Evolutionary conservation across 23 red algal genomes (phyloP).

Genomic region (Chondrus crispus): DNA sequence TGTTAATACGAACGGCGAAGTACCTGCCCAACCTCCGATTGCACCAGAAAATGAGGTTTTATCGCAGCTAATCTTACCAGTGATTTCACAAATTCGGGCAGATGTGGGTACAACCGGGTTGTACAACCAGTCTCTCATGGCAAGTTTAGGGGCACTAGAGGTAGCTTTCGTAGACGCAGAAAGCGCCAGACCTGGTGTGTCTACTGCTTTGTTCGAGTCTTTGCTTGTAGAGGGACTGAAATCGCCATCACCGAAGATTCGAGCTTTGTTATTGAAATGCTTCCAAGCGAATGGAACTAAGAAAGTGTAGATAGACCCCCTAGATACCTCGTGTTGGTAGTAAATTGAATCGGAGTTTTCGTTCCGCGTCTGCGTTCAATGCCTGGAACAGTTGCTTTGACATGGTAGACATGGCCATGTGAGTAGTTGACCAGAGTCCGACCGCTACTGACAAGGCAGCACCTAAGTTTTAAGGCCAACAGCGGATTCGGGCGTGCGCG

Average conservation of each 20-base stretch:
- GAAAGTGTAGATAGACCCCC: neutral
- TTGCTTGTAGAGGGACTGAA: slow-evolving; percentile 45
- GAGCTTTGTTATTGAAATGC: neutral
- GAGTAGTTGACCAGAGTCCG: neutral
- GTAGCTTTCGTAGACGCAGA: slow-evolving; percentile 65
- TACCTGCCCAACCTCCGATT: neutral
- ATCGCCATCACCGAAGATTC: neutral
- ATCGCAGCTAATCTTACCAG: slow-evolving; percentile 63
- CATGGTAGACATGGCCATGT: neutral
- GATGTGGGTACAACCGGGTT: slow-evolving; percentile 45
- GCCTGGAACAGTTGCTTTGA: neutral
- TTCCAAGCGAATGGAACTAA: neutral
- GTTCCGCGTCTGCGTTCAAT: neutral
- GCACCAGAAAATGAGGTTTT: slow-evolving; percentile 35
- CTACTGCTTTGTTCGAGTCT: slow-evolving; percentile 34
- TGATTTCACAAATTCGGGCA: slow-evolving; percentile 53
- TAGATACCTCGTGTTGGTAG: neutral
- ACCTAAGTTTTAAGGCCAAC: neutral
- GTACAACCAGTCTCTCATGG: slow-evolving; percentile 16
- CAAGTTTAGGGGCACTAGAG: slow-evolving; percentile 54
- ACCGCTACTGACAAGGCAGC: neutral
- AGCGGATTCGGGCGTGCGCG: neutral
- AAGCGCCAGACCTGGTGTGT: slow-evolving; percentile 32
- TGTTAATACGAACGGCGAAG: neutral
- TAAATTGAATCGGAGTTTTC: neutral